phyloP scores from a whole-genome alignment of 257 asterid genomes.

The Vinca minor region DNA sequence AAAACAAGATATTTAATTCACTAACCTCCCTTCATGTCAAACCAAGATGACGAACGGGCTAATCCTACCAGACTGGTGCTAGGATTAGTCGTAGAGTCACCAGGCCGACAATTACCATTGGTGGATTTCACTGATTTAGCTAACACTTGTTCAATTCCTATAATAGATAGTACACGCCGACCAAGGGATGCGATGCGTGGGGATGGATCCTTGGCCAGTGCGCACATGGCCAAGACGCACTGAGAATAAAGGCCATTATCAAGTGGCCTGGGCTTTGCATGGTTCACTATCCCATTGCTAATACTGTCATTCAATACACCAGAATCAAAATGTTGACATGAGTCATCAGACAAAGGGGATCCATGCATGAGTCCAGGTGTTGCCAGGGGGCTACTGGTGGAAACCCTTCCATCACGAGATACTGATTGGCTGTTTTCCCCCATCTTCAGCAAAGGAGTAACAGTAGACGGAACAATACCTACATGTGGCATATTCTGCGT shows the following conservation, averaged over 20 bases:
- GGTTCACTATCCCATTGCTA: constrained; percentile 69
- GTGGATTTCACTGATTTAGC: constrained; percentile 57
- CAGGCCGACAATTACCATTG: constrained; percentile 29
- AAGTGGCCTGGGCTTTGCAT: constrained; percentile 58
- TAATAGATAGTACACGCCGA: constrained; percentile 69
- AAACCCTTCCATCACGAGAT: constrained; percentile 73
- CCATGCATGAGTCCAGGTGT: constrained; percentile 86
- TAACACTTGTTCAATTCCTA: constrained; percentile 93
- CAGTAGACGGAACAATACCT: constrained; percentile 56
- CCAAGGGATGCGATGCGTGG: constrained; percentile 91
- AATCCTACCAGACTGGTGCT: constrained; percentile 62
- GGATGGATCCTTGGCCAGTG: constrained; percentile 95
- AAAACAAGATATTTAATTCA: not conserved
- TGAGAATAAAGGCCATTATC: constrained; percentile 80
- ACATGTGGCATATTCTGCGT: constrained; percentile 65
- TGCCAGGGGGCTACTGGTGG: constrained; percentile 85
- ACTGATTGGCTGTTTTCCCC: constrained; percentile 55
- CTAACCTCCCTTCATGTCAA: constrained; percentile 77
- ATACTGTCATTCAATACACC: constrained; percentile 55
- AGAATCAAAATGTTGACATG: constrained; percentile 91
- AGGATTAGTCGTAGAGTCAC: constrained; percentile 41
- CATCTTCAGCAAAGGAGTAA: constrained; percentile 55
- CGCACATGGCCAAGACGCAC: constrained; percentile 81
- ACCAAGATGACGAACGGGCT: constrained; percentile 94
- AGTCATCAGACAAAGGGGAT: constrained; percentile 93